These are phyloP conservation scores for Zanthoxylum bungeanum DNA, from an alignment of 345 rosid genomes.

Conservation along the genomic window DNA sequence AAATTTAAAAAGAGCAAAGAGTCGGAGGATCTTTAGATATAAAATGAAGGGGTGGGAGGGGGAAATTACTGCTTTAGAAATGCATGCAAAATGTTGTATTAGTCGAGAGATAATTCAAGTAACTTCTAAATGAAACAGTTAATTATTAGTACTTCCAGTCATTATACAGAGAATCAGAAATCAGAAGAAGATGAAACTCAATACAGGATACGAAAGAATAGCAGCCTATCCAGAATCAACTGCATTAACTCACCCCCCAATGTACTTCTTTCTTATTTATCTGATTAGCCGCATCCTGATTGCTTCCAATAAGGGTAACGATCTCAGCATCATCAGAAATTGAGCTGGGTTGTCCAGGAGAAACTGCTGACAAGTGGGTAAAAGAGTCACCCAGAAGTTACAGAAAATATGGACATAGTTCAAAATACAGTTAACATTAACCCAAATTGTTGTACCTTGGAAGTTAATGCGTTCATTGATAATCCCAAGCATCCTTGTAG, in stretches of 20 bases:
- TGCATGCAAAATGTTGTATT: not conserved
- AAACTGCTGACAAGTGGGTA: slow-evolving; percentile 51
- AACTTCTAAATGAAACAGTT: slow-evolving; percentile 1
- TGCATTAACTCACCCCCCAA: slow-evolving; percentile 68
- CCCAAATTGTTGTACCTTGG: slow-evolving; percentile 49
- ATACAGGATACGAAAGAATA: not conserved
- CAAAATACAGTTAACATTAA: not conserved
- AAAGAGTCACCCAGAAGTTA: slow-evolving; percentile 9
- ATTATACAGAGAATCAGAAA: not conserved
- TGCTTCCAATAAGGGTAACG: slow-evolving; percentile 71
- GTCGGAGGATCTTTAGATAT: not conserved
- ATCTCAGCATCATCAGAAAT: slow-evolving; percentile 82
- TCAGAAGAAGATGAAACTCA: too few relatives aligned
- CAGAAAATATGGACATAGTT: not conserved
- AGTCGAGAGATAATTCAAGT: not conserved
- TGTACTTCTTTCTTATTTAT: slow-evolving; percentile 80
- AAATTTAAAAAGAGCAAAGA: not conserved
- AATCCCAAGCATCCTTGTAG: slow-evolving; percentile 81
- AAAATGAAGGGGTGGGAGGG: not conserved
- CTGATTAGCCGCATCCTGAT: slow-evolving; percentile 65
- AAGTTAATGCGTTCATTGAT: slow-evolving; percentile 85
- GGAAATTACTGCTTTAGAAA: not conserved
- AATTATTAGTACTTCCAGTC: not conserved
- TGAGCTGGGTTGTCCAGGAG: slow-evolving; percentile 82
- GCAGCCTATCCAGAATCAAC: not conserved